phyloP scores from a whole-genome alignment of 495 filamentous ascomycete species.

The Daldinia grandis region DNA sequence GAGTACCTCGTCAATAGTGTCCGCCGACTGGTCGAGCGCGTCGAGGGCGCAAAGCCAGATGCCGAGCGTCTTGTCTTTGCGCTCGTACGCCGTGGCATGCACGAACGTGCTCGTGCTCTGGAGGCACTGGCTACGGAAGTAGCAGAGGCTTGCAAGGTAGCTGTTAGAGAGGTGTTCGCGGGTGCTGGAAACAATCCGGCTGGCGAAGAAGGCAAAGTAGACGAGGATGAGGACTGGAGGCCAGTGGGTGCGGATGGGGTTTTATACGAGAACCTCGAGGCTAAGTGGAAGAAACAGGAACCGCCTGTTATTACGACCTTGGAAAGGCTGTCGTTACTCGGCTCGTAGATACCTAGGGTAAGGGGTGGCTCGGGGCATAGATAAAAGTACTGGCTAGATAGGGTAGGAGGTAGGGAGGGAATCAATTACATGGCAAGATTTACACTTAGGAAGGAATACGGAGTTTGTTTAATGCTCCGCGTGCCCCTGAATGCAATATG shows the following conservation, averaged over 20 bases:
- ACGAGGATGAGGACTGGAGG: conserved; percentile 47
- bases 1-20: conserved; percentile 93
- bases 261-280: conserved; percentile 58
- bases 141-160: conserved; percentile 68
- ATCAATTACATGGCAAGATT: conserved; percentile 1
- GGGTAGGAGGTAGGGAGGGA: not conserved
- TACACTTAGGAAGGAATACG: not conserved
- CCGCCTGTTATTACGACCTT: conserved; percentile 57
- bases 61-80: conserved; percentile 75
- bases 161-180: conserved; percentile 74
- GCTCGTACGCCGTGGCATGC: conserved; percentile 80
- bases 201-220: conserved; percentile 34
- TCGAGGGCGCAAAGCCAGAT: conserved; percentile 75
- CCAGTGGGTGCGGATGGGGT: conserved; percentile 62
- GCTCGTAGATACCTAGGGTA: conserved; percentile 40
- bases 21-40: conserved; percentile 80
- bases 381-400: conserved; percentile 27
- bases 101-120: conserved; percentile 81
- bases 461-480: conserved; percentile 8
- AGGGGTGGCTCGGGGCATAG: conserved; percentile 7
- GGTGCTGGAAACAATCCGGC: conserved; percentile 37
- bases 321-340: conserved; percentile 65
- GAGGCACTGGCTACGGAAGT: conserved; percentile 77
- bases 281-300: conserved; percentile 53
- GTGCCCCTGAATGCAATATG: conserved; percentile 35